A percentile compares a stretch with the other conserved stretches of the same genome.
Evolutionary conservation across 805 yeast species (phyloP).

Genomic region (Saturnispora hagleri): DNA sequence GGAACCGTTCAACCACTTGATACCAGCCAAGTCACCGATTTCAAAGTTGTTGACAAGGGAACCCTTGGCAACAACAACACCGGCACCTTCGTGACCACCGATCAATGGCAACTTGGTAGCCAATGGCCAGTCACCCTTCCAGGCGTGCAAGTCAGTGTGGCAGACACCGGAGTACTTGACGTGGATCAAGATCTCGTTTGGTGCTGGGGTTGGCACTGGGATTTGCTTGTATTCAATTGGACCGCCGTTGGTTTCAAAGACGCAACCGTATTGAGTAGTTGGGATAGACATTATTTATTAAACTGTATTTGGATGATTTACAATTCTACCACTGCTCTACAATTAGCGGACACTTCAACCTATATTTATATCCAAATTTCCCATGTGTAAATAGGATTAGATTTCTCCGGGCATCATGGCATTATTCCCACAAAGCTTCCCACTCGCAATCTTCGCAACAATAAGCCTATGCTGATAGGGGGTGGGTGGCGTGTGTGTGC

Average conservation of each 20-base stretch:
- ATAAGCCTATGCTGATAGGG: background rate
- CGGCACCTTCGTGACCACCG: slow-evolving; percentile 85
- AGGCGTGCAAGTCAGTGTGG: slow-evolving; percentile 85
- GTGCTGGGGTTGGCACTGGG: slow-evolving; percentile 66
- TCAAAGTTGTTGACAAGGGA: slow-evolving; percentile 53
- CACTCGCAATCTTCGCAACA: background rate
- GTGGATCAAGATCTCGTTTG: slow-evolving; percentile 65
- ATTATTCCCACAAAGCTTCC: background rate
- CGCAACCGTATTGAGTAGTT: slow-evolving; percentile 54
- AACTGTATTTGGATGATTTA: background rate
- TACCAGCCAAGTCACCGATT: slow-evolving; percentile 70
- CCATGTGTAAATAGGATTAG: background rate
- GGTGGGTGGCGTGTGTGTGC: background rate
- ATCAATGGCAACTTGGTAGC: slow-evolving; percentile 60
- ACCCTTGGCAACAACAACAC: slow-evolving; percentile 69
- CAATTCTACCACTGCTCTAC: background rate
- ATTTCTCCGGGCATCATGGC: background rate
- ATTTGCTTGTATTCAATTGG: slow-evolving; percentile 54
- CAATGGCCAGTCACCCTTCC: slow-evolving; percentile 87
- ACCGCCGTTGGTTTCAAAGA: slow-evolving; percentile 55
- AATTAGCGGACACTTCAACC: background rate
- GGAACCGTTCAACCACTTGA: slow-evolving; percentile 71
- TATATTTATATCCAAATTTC: slow-evolving; percentile 16
- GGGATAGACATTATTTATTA: slow-evolving; percentile 35
- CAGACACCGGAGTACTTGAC: slow-evolving; percentile 81